A percentile compares a stretch with the other conserved stretches of the same genome.
These are phyloP conservation scores for Antitrichia curtipendula DNA, from an alignment of 225 moss, liverwort and hornwort species.

Conservation along the genomic window DNA sequence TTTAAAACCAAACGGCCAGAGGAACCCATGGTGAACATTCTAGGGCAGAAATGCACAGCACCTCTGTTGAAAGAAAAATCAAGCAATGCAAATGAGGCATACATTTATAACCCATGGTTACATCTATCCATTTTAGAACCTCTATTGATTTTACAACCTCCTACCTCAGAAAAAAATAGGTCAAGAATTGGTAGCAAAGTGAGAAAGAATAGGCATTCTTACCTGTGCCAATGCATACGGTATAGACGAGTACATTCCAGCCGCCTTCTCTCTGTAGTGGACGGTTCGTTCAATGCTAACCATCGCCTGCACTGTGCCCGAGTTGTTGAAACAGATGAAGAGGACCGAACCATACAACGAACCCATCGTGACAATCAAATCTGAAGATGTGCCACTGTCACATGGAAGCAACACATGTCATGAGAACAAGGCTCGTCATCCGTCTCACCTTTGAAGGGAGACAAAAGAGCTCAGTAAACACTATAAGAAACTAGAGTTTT, in stretches of 20 bases:
- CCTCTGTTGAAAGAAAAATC: neutral
- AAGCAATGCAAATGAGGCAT: neutral
- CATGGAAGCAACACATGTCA: neutral
- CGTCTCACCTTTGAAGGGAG: neutral
- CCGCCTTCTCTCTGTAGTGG: constrained; percentile 55
- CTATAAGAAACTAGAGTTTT: no score
- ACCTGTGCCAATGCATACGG: constrained; percentile 57
- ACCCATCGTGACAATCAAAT: constrained; percentile 25
- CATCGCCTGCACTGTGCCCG: constrained; percentile 49
- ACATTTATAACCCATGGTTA: neutral
- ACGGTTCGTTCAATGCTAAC: constrained; percentile 51
- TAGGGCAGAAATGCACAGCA: neutral
- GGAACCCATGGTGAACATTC: neutral
- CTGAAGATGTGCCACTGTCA: constrained; percentile 22
- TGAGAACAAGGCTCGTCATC: neutral
- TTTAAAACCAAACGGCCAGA: neutral
- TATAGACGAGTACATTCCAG: constrained; percentile 48
- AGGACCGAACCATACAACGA: constrained; percentile 34
- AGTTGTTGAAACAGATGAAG: constrained; percentile 57
- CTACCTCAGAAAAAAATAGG: neutral
- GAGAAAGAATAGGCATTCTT: neutral
- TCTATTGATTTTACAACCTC: neutral
- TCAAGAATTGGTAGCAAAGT: neutral
- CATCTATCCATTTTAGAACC: neutral
- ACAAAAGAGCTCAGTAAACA: neutral